Base-by-base conservation (phyloP, 148 eudicot species). In the Fagopyrum homotropicum region DNA sequence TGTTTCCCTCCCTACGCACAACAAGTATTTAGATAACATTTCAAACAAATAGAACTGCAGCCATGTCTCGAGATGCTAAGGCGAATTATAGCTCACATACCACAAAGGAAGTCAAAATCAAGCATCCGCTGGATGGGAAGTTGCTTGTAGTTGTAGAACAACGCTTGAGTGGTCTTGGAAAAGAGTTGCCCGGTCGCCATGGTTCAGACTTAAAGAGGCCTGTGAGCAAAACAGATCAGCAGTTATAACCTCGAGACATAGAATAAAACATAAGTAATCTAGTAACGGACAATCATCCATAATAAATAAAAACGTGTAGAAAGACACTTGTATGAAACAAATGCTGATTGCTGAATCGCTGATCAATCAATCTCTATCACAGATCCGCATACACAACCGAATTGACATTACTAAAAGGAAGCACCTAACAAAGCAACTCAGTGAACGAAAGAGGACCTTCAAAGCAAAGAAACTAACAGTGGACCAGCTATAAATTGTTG, bases 21-120 rank as follows among this genome's bases (percentile, higher is more conserved):
- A 49, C 52, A 49, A 49, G 12, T 12, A 49, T 49, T 8, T 8
- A 49, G 52, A 49, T 49, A 49, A 49, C 52, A 49, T 14, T 49
- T 9, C 2, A 12, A 49, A 49, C 52, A 49, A 7, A 35, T 35
- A 35, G 40, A 35, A 35, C 40, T 35, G 3, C 40, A 35, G 40
- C 6, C 15, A 45, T 29, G 52, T 30, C 8, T 69, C 3, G 9
- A 69, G 35, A 5, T 47, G 47, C 43, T 10, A 57, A 57, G 6
- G 45, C 2, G 12, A 29, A 48, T 35, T 55, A 7, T 3, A 2
- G 29, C 69, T 35, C 49, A 81, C 85, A 56, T 76, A 95, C 98
- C 97, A 51, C 99, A 95, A 75, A 95, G 99, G 79, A 95, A 95
- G 87, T 95, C 99, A 88, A 95, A 95, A 83, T 95, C 99, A 74